phyloP scores from a whole-genome alignment of 192 early-diverging fungal genomes.

The Rhizophagus sp. region DNA sequence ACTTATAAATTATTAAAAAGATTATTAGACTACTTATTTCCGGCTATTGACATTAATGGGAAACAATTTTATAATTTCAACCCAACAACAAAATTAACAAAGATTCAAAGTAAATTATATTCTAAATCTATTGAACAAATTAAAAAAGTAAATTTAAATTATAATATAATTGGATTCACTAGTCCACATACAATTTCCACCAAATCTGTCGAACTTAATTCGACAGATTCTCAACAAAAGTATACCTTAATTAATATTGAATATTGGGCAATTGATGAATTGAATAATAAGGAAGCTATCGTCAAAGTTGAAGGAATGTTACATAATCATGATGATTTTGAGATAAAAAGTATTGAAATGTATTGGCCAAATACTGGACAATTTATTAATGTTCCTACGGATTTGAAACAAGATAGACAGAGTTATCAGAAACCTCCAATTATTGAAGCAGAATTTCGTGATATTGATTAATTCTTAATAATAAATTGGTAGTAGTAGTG shows the following conservation, averaged over 20 bases:
- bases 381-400: not conserved
- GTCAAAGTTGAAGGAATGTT: not conserved
- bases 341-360: not conserved
- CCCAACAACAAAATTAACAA: not conserved
- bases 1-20: not conserved
- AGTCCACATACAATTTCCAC: not conserved
- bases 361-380: not conserved
- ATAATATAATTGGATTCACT: not conserved
- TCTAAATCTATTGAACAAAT: not conserved
- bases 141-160: not conserved
- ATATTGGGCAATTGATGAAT: not conserved
- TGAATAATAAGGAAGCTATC: not conserved
- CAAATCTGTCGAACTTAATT: not conserved
- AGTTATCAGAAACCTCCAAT: not conserved
- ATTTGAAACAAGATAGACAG: no score
- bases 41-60: not conserved
- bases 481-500: no score
- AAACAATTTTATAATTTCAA: not conserved
- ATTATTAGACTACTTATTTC: not conserved
- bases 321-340: not conserved
- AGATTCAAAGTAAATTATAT: not conserved
- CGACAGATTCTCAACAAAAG: not conserved
- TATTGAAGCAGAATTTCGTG: not conserved
- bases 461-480: not conserved
- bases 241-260: not conserved